Conservation (phyloP, 208 protist species). For the Borovskyia barvae region DNA sequence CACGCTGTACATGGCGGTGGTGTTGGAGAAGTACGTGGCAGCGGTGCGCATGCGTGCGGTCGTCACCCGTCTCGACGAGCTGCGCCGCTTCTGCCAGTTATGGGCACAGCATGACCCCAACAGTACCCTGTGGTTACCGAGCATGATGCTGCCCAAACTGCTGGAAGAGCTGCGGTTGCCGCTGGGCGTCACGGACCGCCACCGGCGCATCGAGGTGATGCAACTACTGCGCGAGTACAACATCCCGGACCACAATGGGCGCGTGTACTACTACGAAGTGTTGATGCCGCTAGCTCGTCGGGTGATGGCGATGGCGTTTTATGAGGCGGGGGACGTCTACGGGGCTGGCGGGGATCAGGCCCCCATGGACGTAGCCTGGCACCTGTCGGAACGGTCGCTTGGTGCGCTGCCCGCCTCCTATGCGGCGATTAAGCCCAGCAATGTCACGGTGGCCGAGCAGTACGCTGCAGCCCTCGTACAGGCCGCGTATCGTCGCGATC, state of each 20-base stretch:
- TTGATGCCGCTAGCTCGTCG: constrained; percentile 80
- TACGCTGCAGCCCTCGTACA: constrained; percentile 84
- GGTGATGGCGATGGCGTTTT: constrained; percentile 78
- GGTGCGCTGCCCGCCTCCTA: constrained; percentile 17
- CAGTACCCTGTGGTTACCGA: constrained; percentile 60
- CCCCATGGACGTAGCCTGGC: constrained; percentile 71
- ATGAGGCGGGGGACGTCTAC: constrained; percentile 41
- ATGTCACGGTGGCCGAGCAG: constrained; percentile 64
- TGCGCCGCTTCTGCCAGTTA: constrained; percentile 69
- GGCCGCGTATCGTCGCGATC: constrained; percentile 80
- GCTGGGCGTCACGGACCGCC: constrained; percentile 69
- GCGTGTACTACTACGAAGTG: constrained; percentile 88
- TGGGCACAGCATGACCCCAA: constrained; percentile 84
- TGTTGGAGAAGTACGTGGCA: constrained; percentile 83
- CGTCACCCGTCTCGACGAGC: constrained; percentile 67
- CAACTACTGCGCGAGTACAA: constrained; percentile 82
- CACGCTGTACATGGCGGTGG: constrained; percentile 82
- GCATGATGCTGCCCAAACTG: constrained; percentile 54
- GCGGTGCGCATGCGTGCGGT: constrained; percentile 67
- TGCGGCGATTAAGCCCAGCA: constrained; percentile 11
- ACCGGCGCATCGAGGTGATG: constrained; percentile 78
- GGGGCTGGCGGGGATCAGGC: constrained; percentile 26
- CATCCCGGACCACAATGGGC: constrained; percentile 79
- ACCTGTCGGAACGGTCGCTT: constrained; percentile 65
- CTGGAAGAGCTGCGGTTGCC: constrained; percentile 82